Base-by-base conservation (phyloP, 1,139 yeast species). In the Blastobotrys arbuscula region DNA sequence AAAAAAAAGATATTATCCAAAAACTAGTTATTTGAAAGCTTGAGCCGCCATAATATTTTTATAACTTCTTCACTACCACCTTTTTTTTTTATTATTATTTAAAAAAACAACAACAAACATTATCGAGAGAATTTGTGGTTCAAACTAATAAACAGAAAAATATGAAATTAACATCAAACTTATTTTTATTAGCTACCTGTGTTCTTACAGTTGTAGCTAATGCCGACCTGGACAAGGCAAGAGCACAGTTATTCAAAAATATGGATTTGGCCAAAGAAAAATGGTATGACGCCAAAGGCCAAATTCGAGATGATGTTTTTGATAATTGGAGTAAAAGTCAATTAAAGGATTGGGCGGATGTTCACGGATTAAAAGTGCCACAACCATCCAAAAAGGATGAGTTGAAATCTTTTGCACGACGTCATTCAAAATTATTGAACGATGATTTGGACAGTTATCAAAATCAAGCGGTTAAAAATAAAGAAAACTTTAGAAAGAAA, bases 271-370 rank as follows among this genome's bases (percentile, higher is more conserved):
- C 69, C 20, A 74, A 71, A 57, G 69, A 71, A 47, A 61, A 71
- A 30, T 61, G 65, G 7, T 69, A 64, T 42, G 67, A 72, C 44
- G 67, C 67, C 51, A 76, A 75, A 1, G 73, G 75, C 13, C 65
- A 77, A 55, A 55, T 79, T 47, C 64, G 68, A 36, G 74, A 72
- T 42, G 72, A 70, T 31, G 71, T 77, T 15, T 70, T 79, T 53
- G 74, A 75, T 48, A 59, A 71, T 6, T 79, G 78, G 77, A 68
- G 71, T 4, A 66, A 71, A 8, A 66, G 72, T 2, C 76, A 75
- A 53, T 57, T 79, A 42, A 63, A 68, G 54, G 65, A 67, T 33
- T 78, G 81, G 81, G 66, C 77, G 42, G 69, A 68, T 47, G 60
- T 66, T 45, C 80, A 77, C 58, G 68, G 69, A 24, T 56, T 76